Evolutionary conservation across 2,329 filamentous ascomycete species (phyloP), one percentile per base, ranked within the genome.

Genomic region (Talaromyces piceae): DNA sequence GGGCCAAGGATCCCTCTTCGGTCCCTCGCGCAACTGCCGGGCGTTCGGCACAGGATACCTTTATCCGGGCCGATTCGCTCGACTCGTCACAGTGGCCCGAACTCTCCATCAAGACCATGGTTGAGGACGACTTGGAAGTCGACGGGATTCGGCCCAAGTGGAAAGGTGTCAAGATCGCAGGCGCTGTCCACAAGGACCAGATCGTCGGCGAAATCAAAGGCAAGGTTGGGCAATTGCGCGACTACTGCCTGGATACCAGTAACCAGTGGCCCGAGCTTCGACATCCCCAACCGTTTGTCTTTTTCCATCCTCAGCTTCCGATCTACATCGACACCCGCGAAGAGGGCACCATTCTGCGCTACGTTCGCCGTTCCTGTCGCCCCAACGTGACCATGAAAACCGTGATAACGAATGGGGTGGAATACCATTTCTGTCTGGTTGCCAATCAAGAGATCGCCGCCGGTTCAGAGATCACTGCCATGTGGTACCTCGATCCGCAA

Each of bases 361-460:
- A 93, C 64, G 83, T 94, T n/a, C 83, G 93, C 51, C 82, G 91
- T 58, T 97, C 93, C 61, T 98, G 93, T 72, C 83, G 81, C 55
- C 88, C 93, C 1, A 98, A 97, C 63, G 82, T 93, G n/a, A 79
- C 81, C 27, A 76, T 97, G 60, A 91, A 93, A 64, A 94, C 91
- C 0, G 87, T 90, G 58, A 80, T 96, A 45, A 88, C 88, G 1
- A 84, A 83, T 44, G 78, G 80, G 3, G 84, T 83, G 1, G 85
- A 91, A 57, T 95, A 91, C 63, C 88, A 93, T 64, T 95, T 97
- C 67, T 96, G 91, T 80, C 84, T 96, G 56, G 82, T 95, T 53
- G 90, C 89, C 60, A 88, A 88, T 59, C 80, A 86, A 49, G 78
- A 84, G 31, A 90, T 97, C 51, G 69, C 77, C 13, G 74, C 82